Evolutionary conservation across 805 yeast genomes (phyloP), one percentile per base, ranked within the genome.

Genomic region (Tetrapisispora arboricola): DNA sequence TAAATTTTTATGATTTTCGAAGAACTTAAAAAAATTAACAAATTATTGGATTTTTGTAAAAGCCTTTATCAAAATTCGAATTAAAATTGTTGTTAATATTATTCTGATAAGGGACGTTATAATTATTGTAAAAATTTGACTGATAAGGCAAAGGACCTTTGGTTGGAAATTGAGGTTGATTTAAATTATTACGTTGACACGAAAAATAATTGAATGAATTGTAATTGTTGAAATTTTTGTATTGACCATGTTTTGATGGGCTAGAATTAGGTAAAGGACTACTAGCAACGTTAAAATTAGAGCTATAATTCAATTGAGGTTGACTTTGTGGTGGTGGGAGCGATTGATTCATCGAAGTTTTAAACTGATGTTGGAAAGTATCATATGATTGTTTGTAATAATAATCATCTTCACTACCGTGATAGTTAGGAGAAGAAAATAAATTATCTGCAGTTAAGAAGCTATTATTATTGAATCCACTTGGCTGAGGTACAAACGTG

Each of bases 371-470:
- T 19, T 32, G 19, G 27, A 6, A 22, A 22, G 11, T 16, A 29
- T 12, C 16, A 24, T 15, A 24, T 34, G 37, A 24, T 15, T 24
- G n/a, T 24, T 38, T 29, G 19, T 32, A 17, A 18, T 28, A 22
- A 39, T 21, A 27, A 16, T 33, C 34, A 12, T 27, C 30, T 13
- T 39, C 42, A 16, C 35, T 30, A 18, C 18, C 33, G 17, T 28
- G 33, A 33, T 27, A 33, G 16, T 21, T 33, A 7, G 43, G 45
- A 16, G 46, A 43, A 25, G 54, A 45, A 40, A 40, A 43, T 20
- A 44, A 41, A 34, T 32, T 27, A 16, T 25, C 37, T 12, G 50
- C 40, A n/a, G 17, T 18, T 28, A 8, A 32, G 16, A 19, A 21
- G 16, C 13, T 27, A 37, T 37, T n/a, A 34, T 36, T 32, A 28